Base-by-base conservation (phyloP, 1,139 yeast species). In the Hyphopichia pseudoburtonii region DNA sequence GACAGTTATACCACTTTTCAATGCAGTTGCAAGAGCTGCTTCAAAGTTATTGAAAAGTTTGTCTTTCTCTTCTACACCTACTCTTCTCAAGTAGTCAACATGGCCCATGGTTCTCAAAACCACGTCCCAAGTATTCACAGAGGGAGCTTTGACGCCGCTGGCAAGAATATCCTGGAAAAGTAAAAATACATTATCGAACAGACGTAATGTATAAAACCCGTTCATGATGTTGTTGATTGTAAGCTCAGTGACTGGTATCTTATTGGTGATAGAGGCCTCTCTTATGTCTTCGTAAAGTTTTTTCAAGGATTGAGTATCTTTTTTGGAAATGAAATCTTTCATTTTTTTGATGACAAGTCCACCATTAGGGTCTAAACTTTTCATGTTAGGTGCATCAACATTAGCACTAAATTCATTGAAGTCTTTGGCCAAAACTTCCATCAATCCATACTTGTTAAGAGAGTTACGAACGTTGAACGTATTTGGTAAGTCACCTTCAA, bases 311-410 rank as follows among this genome's bases (percentile, higher is more conserved):
- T 38, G 42, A 11, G 39, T 36, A 40, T 60, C 63, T 28, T 49
- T 51, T 23, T 41, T 45, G 14, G 43, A 43, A 24, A 54, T 44
- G 1, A 62, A 59, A 6, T 36, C 38, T 30, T 54, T 55, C 34
- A 70, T 58, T 32, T 49, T 51, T 17, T 40, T 47, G 33, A 52
- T 47, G 12, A 62, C 57, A 6, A 44, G 35, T 0, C 43, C 34
- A 2, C 70, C 62, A 43, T 69, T 69, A 14, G 75, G 73, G 46
- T 70, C 68, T 43, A 66, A 48, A 28, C 52, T 51, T 30, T 52
- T 50, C 28, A 39, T 28, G 17, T 39, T 43, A 18, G 50, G 28
- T 17, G 44, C 34, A 16, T 44, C 41, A 17, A 56, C 46, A 1
- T 36, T 36, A 28, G 32, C 34, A 11, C 39, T 28, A 23, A 57